These are phyloP conservation scores for Candida pini DNA, from an alignment of 805 yeast genomes.

Conservation along the genomic window DNA sequence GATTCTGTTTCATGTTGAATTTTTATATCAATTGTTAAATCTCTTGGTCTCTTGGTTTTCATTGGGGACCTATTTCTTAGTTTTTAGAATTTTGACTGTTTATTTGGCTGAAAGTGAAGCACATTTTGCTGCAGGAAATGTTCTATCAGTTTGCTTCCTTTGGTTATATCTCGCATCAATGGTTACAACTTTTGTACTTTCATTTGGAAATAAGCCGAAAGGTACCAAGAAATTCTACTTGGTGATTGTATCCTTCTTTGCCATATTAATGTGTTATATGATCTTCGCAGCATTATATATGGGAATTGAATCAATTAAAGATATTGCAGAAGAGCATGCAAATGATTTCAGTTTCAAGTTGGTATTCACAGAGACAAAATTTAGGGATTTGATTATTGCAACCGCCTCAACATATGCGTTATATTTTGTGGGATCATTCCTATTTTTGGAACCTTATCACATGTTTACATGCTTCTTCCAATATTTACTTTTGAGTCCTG, in stretches of 20 bases:
- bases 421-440: constrained; percentile 69
- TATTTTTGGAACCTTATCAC: constrained; percentile 89
- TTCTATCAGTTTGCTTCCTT: constrained; percentile 69
- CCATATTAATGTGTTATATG: constrained; percentile 83
- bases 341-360: constrained; percentile 36
- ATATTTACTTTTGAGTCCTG: constrained; percentile 78
- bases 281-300: constrained; percentile 80
- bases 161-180: constrained; percentile 83
- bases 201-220: constrained; percentile 91
- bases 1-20: constrained; percentile 68
- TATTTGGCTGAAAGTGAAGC: constrained; percentile 63
- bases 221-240: constrained; percentile 80
- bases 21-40: constrained; percentile 67
- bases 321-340: constrained; percentile 30
- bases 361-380: constrained; percentile 61
- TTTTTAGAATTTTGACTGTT: constrained; percentile 79
- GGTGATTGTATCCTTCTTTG: constrained; percentile 72
- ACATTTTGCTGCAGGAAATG: constrained; percentile 65
- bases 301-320: constrained; percentile 56
- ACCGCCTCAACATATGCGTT: constrained; percentile 77
- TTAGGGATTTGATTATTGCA: constrained; percentile 85
- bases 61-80: constrained; percentile 81
- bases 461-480: constrained; percentile 85
- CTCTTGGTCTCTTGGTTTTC: constrained; percentile 90
- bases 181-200: constrained; percentile 78